Evolutionary conservation across 441 rosid genomes (phyloP), one percentile per base, ranked within the genome.

Genomic region (Isatis lusitanica): DNA sequence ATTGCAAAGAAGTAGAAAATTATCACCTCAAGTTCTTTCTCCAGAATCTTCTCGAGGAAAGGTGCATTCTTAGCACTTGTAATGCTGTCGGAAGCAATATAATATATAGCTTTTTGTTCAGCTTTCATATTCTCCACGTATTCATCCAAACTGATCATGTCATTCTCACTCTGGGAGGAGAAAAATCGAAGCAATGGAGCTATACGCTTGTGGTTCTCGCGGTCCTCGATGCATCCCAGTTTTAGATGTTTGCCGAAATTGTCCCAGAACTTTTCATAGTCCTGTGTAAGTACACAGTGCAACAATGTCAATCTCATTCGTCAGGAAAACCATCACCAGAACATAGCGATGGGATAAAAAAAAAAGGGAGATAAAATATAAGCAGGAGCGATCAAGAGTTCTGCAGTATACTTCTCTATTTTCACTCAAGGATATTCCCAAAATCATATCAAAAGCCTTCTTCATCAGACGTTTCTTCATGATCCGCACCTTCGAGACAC

Each of bases 61-160:
- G 98, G 98, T 57, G 98, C 82, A 73, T 87, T 89, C 82, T 71
- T 90, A 51, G 97, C 98, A 79, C 97, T 90, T 58, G 86, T 83
- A 55, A 92, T 83, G 38, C 94, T 94, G 74, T 94, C 98, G 11
- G 97, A 70, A 66, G 98, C 98, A 56, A 94, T 85, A 77, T 81
- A 94, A 77, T 85, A 94, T 58, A 94, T 86, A 70, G 88, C 92
- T 82, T 94, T 94, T 78, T 94, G 98, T 50, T 94, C 97, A 35
- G 91, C 86, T 79, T 94, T 92, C 98, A 94, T 92, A 70, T 92
- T 92, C 81, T 92, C 98, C 13, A 92, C 91, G 78, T 94, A 94
- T 70, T 94, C 98, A 85, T 92, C 97, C 87, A 94, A 86, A 83
- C 97, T 89, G 77, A 94, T 92, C 93, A 90, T 81, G 66, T 86